These are phyloP conservation scores for Acer yangbiense DNA, from an alignment of 345 rosid genomes.

Conservation along the genomic window DNA sequence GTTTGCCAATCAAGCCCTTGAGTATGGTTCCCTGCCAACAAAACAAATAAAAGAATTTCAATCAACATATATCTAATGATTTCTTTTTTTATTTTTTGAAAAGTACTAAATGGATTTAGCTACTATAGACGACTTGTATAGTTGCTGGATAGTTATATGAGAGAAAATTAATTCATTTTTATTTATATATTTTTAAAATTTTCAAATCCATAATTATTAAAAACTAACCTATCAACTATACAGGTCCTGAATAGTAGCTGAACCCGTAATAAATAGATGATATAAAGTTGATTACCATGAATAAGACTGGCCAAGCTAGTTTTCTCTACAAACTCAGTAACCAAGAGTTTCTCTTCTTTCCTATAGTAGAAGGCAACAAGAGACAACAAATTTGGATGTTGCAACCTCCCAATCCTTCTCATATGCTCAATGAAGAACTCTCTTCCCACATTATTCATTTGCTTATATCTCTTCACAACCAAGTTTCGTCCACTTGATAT, in stretches of 20 bases:
- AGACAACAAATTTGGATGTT: conserved; percentile 61
- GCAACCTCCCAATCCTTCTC: conserved; percentile 59
- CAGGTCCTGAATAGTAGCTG: too few species aligned
- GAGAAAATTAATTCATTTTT: too few species aligned
- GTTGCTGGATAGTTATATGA: too few species aligned
- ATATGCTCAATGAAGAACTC: conserved; percentile 73
- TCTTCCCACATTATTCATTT: conserved; percentile 69
- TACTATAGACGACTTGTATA: too few species aligned
- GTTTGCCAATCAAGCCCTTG: conserved; percentile 65
- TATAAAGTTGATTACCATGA: conserved; percentile 41
- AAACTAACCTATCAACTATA: too few species aligned
- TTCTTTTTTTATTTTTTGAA: too few species aligned
- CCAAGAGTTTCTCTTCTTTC: conserved; percentile 74
- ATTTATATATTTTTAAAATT: too few species aligned
- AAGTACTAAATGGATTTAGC: too few species aligned
- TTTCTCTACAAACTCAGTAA: conserved; percentile 49
- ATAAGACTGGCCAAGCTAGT: conserved; percentile 75
- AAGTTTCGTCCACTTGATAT: conserved; percentile 35
- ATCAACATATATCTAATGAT: too few species aligned
- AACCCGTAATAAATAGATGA: too few species aligned
- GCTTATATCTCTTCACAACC: conserved; percentile 81
- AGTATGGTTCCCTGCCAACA: conserved; percentile 54
- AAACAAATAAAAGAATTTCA: not conserved
- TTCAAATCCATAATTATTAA: too few species aligned
- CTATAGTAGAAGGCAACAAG: conserved; percentile 65